Percentiles rank a stretch among this genome's conserved stretches.
phyloP scores from a whole-genome alignment of 2,329 filamentous ascomycete genomes.

The Colletotrichum melonis region DNA sequence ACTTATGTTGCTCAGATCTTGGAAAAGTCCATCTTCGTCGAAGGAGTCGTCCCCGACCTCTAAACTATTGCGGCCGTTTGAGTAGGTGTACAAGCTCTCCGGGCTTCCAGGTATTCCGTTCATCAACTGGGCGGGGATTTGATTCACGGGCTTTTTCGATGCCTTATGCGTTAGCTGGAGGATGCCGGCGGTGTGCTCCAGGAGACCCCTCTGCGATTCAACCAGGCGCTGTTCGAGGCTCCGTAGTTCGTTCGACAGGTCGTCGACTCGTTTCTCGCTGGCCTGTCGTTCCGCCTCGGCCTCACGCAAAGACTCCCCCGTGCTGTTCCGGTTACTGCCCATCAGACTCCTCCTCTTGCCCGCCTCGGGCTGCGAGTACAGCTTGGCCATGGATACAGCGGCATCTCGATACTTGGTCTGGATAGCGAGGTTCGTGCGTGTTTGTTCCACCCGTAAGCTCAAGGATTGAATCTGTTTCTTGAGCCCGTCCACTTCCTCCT shows the following conservation, averaged over 20 bases:
- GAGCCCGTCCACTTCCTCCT: conserved; percentile 89
- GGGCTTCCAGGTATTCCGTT: conserved; percentile 78
- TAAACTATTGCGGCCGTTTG: conserved; percentile 69
- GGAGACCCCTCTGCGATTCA: conserved; percentile 78
- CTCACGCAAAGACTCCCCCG: conserved; percentile 63
- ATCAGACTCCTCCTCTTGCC: conserved; percentile 61
- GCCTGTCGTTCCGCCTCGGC: conserved; percentile 80
- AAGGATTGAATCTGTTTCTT: conserved; percentile 87
- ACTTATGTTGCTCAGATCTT: conserved; percentile 57
- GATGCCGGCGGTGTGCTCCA: conserved; percentile 93
- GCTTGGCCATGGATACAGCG: conserved; percentile 83
- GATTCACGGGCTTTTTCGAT: conserved; percentile 64
- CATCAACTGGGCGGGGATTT: conserved; percentile 46
- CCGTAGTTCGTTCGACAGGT: conserved; percentile 84
- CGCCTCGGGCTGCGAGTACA: conserved; percentile 73
- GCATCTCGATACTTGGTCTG: conserved; percentile 97
- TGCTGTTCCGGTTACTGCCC: conserved; percentile 59
- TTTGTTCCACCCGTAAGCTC: conserved; percentile 81
- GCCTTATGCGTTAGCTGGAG: conserved; percentile 89
- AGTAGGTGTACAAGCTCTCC: conserved; percentile 79
- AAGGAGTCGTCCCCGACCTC: conserved; percentile 71
- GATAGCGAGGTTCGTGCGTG: conserved; percentile 84
- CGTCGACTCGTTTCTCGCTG: conserved; percentile 86
- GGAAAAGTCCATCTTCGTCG: conserved; percentile 82
- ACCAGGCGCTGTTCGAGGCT: conserved; percentile 81